Base-by-base conservation (phyloP, 192 early-diverging fungal species). In the Coemansia sp. region DNA sequence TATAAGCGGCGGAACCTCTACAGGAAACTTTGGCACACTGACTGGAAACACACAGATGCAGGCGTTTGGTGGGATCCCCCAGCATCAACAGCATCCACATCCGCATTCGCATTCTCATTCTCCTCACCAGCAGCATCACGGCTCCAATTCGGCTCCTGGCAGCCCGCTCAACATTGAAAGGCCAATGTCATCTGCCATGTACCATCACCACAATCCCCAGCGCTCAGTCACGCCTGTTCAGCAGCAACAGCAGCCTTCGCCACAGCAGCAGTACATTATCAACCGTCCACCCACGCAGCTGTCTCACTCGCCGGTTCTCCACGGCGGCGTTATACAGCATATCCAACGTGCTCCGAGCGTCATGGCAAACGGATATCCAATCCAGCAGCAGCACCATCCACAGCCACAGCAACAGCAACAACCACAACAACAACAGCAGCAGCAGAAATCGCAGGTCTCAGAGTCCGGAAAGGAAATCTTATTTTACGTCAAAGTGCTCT, bases 401-500 rank as follows among this genome's bases (percentile, higher is more conserved):
- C 71, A 64, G 47, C 43, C 19, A 18, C 74, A 76, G 18, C 74
- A 59, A 36, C 75, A 76, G 15, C 51, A 65, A 49, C 74, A 54
- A 3, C 47, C 19, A 13, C 68, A 51, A 41, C 62, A 57, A 16
- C 69, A 48, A 8, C 63, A 67, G 8, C 63, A 63, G 18, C 48
- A 67, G 15, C 65, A 45, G 37, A 36, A 26, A 11, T 62, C 49
- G 12, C 60, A 68, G 36, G 62, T 68, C 0, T 56, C 72, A 0
- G 69, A 79, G 45, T 65, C 61, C 5, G 72, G 72, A 43, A 79
- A 74, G 42, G 72, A 80, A 43, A 81, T 85, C 8, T 58, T 82
- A 41, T 85, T 82, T 32, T 82, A 85, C 40, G 79, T 82, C 49
- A 75, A 78, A 47, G 84, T 78, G 1, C 64, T 85, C n/a, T 82